Evolutionary conservation across 2,329 filamentous ascomycete genomes (phyloP), one percentile per base, ranked within the genome.

Genomic region (Paraconiothyrium sp.): DNA sequence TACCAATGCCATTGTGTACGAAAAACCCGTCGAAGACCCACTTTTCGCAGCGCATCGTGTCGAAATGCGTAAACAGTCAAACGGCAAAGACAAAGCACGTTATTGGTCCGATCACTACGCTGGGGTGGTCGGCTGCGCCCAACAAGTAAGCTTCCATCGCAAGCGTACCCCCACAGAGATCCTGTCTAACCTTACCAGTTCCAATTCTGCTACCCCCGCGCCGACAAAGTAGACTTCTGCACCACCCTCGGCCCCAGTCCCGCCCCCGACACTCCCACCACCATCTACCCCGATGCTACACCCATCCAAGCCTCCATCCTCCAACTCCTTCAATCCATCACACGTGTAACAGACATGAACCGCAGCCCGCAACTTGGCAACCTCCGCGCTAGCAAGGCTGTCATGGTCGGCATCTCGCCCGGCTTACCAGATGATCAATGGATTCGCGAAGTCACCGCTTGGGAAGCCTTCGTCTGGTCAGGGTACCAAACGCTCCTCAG

Each of bases 341-440:
- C 16, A 37, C 48, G 41, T 11, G 20, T 50, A 11, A 37, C n/a
- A 22, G 24, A 49, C 51, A 51, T 37, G n/a, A 57, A 56, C 34
- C 27, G 27, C 4, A 43, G 54, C 22, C 57, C 55, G 3, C 37
- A 43, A 3, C 35, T 41, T 1, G 46, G 37, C n/a, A 51, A 46
- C 4, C 60, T 59, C 9, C 52, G 60, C 44, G 58, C 62, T 32
- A 46, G 48, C 54, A 61, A 60, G 13, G 55, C 61, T 3, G 46
- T 58, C 27, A 11, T n/a, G 14, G 20, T 32, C n/a, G 59, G 16
- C 47, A 57, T 41, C 20, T 46, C 24, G 27, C 58, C 27, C 49
- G 46, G 54, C 13, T 32, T 68, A 46, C 39, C 69, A 22, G 37
- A 64, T 14, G 63, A 70, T 13, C 68, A 70, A 48, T 72, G 70